Evolutionary conservation across 768 basidiomycete genomes (phyloP).

Genomic region (Xerocomellus intermedius): DNA sequence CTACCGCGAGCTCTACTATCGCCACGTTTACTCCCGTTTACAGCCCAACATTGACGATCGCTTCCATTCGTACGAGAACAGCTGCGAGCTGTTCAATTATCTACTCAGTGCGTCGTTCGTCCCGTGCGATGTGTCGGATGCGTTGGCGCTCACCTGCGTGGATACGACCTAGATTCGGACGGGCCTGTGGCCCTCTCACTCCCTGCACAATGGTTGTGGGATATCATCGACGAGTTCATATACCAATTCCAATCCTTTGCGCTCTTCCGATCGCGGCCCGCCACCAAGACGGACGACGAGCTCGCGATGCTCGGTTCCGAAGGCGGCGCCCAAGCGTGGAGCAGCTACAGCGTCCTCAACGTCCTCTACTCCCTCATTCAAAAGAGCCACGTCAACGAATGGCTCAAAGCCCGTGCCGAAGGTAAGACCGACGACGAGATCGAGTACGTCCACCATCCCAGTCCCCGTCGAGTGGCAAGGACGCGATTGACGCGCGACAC

Average conservation of each 20-base stretch:
- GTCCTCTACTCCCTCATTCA: slow-evolving; percentile 98
- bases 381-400: slow-evolving; percentile 94
- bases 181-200: slow-evolving; percentile 89
- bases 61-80: slow-evolving; percentile 97
- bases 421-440: slow-evolving; percentile 83
- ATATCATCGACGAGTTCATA: slow-evolving; percentile 95
- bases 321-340: slow-evolving; percentile 84
- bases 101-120: slow-evolving; percentile 64
- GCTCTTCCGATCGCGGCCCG: slow-evolving; percentile 83
- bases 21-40: slow-evolving; percentile 93
- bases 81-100: slow-evolving; percentile 98
- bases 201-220: slow-evolving; percentile 98
- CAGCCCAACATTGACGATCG: slow-evolving; percentile 96
- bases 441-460: slow-evolving; percentile 49
- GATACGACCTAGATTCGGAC: slow-evolving; percentile 67
- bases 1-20: slow-evolving; percentile 94
- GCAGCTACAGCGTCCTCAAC: slow-evolving; percentile 96
- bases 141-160: background rate
- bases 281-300: slow-evolving; percentile 88
- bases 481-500: slow-evolving; percentile 2
- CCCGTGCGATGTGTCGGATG: background rate
- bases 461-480: background rate
- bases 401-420: slow-evolving; percentile 77
- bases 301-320: slow-evolving; percentile 76
- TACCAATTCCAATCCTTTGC: slow-evolving; percentile 98